phyloP scores from a whole-genome alignment of 805 yeast genomes.

The Nakazawaea holstii region DNA sequence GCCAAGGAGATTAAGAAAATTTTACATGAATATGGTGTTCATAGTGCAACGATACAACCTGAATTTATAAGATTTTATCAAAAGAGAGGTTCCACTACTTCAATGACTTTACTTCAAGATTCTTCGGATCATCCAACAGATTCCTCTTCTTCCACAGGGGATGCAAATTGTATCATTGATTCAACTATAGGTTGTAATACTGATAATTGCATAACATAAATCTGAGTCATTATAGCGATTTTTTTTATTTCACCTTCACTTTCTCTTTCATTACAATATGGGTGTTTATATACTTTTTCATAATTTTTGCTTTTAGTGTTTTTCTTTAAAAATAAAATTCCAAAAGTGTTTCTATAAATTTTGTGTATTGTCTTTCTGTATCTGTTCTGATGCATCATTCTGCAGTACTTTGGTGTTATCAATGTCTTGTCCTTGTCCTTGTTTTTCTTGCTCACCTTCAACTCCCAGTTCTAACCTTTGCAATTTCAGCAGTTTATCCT shows the following conservation, averaged over 20 bases:
- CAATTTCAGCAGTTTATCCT: slow-evolving; percentile 4
- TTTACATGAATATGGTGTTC: slow-evolving; percentile 79
- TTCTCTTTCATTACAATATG: background rate
- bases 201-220: slow-evolving; percentile 29
- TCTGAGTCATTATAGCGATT: slow-evolving; percentile 1
- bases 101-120: slow-evolving; percentile 11
- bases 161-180: slow-evolving; percentile 39
- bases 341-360: too few relatives aligned
- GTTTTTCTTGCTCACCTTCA: slow-evolving; percentile 8
- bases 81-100: slow-evolving; percentile 21
- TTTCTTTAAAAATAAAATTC: too few relatives aligned
- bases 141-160: background rate
- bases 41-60: slow-evolving; percentile 94
- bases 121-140: background rate
- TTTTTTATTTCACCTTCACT: slow-evolving; percentile 14
- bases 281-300: too few relatives aligned
- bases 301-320: too few relatives aligned
- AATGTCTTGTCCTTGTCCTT: too few relatives aligned
- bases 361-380: too few relatives aligned
- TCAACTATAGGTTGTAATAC: slow-evolving; percentile 48
- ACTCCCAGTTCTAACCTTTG: slow-evolving; percentile 15
- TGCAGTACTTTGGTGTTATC: too few relatives aligned
- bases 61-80: slow-evolving; percentile 53
- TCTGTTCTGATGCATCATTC: too few relatives aligned
- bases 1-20: slow-evolving; percentile 74